Evolutionary conservation across 768 basidiomycete species (phyloP), one percentile per base, ranked within the genome.

Genomic region (Pulveroboletus sp.): DNA sequence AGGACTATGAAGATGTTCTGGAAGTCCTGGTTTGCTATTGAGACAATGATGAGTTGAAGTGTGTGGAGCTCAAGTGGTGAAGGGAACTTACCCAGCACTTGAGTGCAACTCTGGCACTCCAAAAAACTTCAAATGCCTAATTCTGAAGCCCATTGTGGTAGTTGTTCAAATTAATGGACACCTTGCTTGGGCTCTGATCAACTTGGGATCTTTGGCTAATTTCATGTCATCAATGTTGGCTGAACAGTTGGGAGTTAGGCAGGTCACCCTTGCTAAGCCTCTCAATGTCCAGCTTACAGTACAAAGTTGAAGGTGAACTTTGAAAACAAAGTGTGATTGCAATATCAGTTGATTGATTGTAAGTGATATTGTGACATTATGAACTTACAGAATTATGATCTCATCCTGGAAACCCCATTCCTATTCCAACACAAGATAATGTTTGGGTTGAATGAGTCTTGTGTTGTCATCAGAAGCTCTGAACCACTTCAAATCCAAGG

Each of bases 331-430:
- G 62, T 30, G 16, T 24, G 32, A 14, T 26, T 65, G 2, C 35
- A 39, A 16, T 64, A 53, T 24, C 57, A 64, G 20, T 26, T 40
- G 0, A 61, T 64, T 22, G 54, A 30, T 13, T 43, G 42, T 24
- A 38, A 62, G 14, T 29, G 63, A 0, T 51, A 60, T 2, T 74
- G 76, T 40, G 64, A 76, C 50, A 53, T 76, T 0, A 62, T 67
- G 0, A 76, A 76, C 41, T 8, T 76, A 0, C 59, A 68, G 0
- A 62, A 55, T 4, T 76, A 76, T 31, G 71, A 78, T n/a, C 4
- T 70, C 1, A 70, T 74, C 5, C 53, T 75, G 0, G 68, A 75
- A 1, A 73, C 72, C 0, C 74, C 70, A 1, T 76, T 68, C 40
- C 30, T 75, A 13, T 71, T 44, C 24, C 69, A 71, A 23, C 65